Conservation (phyloP, 2,329 filamentous ascomycete species). For the Arthrobotrys iridis region DNA sequence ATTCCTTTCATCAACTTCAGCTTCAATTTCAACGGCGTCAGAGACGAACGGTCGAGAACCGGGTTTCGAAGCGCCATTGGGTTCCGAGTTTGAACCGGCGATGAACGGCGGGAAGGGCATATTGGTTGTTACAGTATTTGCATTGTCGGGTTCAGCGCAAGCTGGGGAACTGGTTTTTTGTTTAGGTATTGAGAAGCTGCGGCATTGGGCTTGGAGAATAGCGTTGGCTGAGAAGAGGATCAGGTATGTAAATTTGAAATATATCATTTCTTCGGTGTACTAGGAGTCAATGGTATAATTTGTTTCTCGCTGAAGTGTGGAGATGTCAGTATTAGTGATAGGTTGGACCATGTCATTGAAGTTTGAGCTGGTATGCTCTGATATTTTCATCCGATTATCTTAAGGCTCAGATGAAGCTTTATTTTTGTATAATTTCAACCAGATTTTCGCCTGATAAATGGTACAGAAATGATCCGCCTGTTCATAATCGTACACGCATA, state of each 20-base stretch:
- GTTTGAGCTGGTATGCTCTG: not conserved
- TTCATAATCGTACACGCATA: conserved; percentile 9
- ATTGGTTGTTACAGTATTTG: not conserved
- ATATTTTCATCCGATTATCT: not conserved
- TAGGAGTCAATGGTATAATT: not conserved
- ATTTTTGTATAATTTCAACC: not conserved
- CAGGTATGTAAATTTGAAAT: not conserved
- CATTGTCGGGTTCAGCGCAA: not conserved
- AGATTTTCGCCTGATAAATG: conserved; percentile 7
- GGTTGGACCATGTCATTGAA: too few species aligned
- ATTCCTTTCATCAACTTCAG: not conserved
- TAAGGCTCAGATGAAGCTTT: not conserved
- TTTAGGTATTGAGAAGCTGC: not conserved
- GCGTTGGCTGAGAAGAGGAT: not conserved
- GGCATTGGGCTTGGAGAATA: not conserved
- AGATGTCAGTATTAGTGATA: not conserved
- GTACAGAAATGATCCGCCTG: not conserved
- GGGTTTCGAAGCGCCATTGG: conserved; percentile 5
- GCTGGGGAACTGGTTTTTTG: not conserved
- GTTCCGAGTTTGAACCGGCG: conserved; percentile 17
- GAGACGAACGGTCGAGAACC: not conserved
- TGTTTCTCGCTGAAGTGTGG: not conserved
- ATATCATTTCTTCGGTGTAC: too few species aligned
- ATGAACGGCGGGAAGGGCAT: not conserved
- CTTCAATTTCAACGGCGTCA: not conserved